A percentile compares a stretch with the other conserved stretches of the same genome.
phyloP scores from a whole-genome alignment of 2,329 filamentous ascomycete species.

The Sphaerulina musiva region DNA sequence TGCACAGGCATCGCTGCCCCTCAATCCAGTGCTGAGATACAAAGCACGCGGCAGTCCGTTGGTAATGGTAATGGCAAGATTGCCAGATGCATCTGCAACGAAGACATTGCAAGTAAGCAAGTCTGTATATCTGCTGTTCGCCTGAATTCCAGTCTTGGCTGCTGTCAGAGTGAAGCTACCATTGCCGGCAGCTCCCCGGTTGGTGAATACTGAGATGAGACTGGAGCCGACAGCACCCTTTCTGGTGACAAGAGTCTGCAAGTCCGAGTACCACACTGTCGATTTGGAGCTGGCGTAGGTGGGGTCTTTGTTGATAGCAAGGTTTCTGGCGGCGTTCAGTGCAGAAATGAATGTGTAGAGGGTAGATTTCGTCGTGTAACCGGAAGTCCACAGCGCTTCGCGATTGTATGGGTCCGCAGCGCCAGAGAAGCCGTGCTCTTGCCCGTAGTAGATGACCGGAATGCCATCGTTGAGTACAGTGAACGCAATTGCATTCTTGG shows the following conservation, averaged over 20 bases:
- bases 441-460: slow-evolving; percentile 58
- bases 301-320: slow-evolving; percentile 35
- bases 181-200: slow-evolving; percentile 9
- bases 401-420: slow-evolving; percentile 32
- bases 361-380: slow-evolving; percentile 35
- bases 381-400: slow-evolving; percentile 35
- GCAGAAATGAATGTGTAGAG: slow-evolving; percentile 37
- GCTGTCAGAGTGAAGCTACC: slow-evolving; percentile 7
- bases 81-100: slow-evolving; percentile 40
- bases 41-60: slow-evolving; percentile 42
- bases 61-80: slow-evolving; percentile 40
- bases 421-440: slow-evolving; percentile 52
- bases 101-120: slow-evolving; percentile 41
- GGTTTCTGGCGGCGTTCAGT: slow-evolving; percentile 47
- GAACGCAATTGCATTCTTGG: slow-evolving; percentile 55
- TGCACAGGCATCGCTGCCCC: slow-evolving; percentile 35
- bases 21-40: slow-evolving; percentile 34
- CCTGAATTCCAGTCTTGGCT: slow-evolving; percentile 10
- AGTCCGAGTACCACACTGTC: slow-evolving; percentile 26
- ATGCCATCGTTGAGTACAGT: slow-evolving; percentile 55
- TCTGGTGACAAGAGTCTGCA: slow-evolving; percentile 15
- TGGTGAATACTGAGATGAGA: slow-evolving; percentile 17
- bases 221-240: slow-evolving; percentile 8
- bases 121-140: slow-evolving; percentile 30
- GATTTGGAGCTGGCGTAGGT: slow-evolving; percentile 37